A percentile compares a stretch with the other conserved stretches of the same genome.
Evolutionary conservation across 441 rosid species (phyloP).

Genomic region (Erodium moschatum): DNA sequence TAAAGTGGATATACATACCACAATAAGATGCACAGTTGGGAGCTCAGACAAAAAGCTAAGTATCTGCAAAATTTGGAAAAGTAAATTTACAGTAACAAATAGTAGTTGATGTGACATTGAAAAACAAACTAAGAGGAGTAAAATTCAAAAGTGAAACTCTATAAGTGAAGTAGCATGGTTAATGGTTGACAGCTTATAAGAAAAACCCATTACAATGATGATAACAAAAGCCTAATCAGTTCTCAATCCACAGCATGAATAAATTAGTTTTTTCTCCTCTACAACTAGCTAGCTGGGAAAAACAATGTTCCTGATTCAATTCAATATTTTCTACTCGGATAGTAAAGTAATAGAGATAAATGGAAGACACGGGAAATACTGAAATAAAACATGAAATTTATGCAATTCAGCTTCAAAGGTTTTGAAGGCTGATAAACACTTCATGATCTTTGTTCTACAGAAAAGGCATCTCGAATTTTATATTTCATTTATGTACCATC

Average conservation of each 20-base stretch:
- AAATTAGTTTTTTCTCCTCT: constrained; percentile 7
- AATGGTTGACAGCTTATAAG: constrained; percentile 2
- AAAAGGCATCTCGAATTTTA: too few species aligned
- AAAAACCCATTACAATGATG: constrained; percentile 8
- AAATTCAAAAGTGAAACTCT: background rate
- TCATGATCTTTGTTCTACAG: background rate
- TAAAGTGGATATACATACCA: constrained; percentile 47
- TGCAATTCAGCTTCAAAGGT: background rate
- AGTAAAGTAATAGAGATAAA: background rate
- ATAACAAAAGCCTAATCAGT: background rate
- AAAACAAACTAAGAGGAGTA: background rate
- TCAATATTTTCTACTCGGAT: background rate
- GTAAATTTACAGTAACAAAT: constrained; percentile 1
- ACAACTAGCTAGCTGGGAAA: background rate
- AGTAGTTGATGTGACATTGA: background rate
- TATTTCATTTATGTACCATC: too few species aligned
- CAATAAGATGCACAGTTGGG: constrained; percentile 69
- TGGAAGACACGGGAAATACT: background rate
- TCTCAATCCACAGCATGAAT: background rate
- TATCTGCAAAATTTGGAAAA: constrained; percentile 50
- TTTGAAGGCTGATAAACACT: background rate
- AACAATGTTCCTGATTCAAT: background rate
- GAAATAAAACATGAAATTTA: background rate
- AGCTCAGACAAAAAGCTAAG: constrained; percentile 77
- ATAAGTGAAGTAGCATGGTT: background rate